Conservation (phyloP, 345 rosid species). For the Bretschneidera sinensis region DNA sequence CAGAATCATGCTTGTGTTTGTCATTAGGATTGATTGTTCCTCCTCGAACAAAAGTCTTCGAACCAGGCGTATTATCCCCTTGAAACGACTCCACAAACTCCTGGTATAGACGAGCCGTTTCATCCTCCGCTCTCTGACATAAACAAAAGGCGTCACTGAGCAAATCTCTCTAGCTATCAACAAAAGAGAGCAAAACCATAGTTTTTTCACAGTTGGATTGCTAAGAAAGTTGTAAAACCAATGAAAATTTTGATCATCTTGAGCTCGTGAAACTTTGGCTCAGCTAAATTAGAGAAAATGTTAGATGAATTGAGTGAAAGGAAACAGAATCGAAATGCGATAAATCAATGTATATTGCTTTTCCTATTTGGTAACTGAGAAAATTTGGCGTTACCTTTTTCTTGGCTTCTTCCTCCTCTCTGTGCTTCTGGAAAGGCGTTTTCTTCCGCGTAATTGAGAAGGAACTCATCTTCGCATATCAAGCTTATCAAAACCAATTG, state of each 20-base stretch:
- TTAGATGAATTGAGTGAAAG: not conserved
- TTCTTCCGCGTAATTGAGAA: conserved; percentile 92
- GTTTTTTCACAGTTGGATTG: not conserved
- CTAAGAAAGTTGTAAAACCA: not conserved
- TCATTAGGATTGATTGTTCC: conserved; percentile 83
- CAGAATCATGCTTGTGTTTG: conserved; percentile 52
- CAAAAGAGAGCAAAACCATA: not conserved
- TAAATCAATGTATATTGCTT: not conserved
- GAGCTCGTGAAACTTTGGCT: not conserved
- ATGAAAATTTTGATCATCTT: no score
- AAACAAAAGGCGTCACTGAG: not conserved
- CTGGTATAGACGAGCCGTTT: conserved; percentile 86
- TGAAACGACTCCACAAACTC: conserved; percentile 96
- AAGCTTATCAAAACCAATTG: not conserved
- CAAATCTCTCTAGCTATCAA: not conserved
- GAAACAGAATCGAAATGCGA: not conserved
- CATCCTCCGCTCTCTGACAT: conserved; percentile 84
- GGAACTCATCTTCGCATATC: conserved; percentile 59
- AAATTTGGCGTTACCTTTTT: conserved; percentile 56
- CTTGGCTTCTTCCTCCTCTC: conserved; percentile 97
- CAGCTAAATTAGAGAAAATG: not conserved
- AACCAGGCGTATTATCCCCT: conserved; percentile 65
- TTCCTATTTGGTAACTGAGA: not conserved
- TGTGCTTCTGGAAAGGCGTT: conserved; percentile 94
- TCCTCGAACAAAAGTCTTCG: conserved; percentile 93